Evolutionary conservation across 139 green algal species (phyloP).

Genomic region (Klebsormidium nitens): DNA sequence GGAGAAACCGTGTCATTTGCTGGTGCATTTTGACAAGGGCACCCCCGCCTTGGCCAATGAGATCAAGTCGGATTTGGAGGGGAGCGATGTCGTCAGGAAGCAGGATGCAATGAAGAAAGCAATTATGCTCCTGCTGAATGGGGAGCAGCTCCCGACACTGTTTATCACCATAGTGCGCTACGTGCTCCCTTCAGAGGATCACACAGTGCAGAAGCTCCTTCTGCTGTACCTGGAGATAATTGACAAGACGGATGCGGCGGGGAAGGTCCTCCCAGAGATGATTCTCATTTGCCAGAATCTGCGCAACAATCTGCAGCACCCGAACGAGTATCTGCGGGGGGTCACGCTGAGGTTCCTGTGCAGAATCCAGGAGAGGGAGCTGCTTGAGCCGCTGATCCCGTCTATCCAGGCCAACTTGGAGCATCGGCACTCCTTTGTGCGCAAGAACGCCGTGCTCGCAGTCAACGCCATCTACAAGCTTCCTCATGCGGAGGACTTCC

Average conservation of each 20-base stretch:
- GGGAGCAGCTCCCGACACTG: constrained; percentile 89
- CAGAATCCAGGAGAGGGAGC: constrained; percentile 91
- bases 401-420: constrained; percentile 90
- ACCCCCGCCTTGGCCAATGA: constrained; percentile 60
- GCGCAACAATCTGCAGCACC: constrained; percentile 98
- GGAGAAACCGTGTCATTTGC: constrained; percentile 75
- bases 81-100: constrained; percentile 72
- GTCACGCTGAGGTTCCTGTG: constrained; percentile 95
- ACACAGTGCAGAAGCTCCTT: constrained; percentile 96
- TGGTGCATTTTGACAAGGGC: constrained; percentile 84
- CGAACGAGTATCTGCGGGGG: constrained; percentile 97
- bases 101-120: constrained; percentile 91
- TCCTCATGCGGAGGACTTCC: constrained; percentile 86
- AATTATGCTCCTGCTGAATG: constrained; percentile 85
- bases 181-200: constrained; percentile 94
- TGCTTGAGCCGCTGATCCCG: constrained; percentile 95
- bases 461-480: constrained; percentile 89
- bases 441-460: constrained; percentile 91
- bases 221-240: constrained; percentile 99
- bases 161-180: constrained; percentile 99
- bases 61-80: constrained; percentile 92
- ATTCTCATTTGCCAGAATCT: constrained; percentile 99
- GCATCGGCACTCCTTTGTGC: constrained; percentile 94
- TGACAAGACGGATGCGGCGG: constrained; percentile 90
- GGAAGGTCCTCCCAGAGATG: constrained; percentile 98